phyloP scores from a whole-genome alignment of 495 filamentous ascomycete species.

The Aspergillus wentii region DNA sequence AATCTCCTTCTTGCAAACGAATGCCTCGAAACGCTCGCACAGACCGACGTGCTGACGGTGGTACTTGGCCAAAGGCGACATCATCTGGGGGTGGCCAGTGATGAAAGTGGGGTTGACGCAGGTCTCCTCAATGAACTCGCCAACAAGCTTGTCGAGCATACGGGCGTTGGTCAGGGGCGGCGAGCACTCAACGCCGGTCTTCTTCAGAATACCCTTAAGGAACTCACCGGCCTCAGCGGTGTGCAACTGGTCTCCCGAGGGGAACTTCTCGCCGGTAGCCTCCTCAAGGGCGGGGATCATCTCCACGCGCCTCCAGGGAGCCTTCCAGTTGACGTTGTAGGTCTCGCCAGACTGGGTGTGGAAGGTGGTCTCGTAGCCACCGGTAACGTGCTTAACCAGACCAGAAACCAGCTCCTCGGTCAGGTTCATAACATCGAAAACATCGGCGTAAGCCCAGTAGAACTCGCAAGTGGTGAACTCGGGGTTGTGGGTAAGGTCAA shows the following conservation, averaged over 20 bases:
- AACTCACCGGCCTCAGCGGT: constrained; percentile 83
- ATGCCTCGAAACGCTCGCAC: constrained; percentile 95
- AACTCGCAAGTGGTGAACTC: constrained; percentile 98
- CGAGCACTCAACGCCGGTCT: constrained; percentile 84
- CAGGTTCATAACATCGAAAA: constrained; percentile 86
- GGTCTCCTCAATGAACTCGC: constrained; percentile 91
- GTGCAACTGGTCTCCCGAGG: constrained; percentile 81
- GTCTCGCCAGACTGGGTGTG: constrained; percentile 75
- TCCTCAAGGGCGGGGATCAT: constrained; percentile 96
- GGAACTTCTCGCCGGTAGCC: constrained; percentile 88
- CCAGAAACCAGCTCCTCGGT: constrained; percentile 92
- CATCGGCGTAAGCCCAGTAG: constrained; percentile 92
- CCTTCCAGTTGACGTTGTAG: constrained; percentile 91
- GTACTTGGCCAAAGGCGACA: constrained; percentile 96
- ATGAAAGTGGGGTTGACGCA: constrained; percentile 98
- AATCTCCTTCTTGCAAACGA: constrained; percentile 97
- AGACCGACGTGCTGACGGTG: constrained; percentile 77
- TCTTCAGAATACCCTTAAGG: constrained; percentile 76
- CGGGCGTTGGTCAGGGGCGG: constrained; percentile 91
- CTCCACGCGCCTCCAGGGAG: constrained; percentile 87
- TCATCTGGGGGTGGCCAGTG: constrained; percentile 88
- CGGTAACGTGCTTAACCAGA: constrained; percentile 87
- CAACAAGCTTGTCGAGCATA: constrained; percentile 95
- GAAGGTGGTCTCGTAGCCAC: constrained; percentile 78
- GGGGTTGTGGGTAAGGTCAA: constrained; percentile 96